Evolutionary conservation across 108 stramenopile genomes (phyloP).

Genomic region (Tribonema minus): DNA sequence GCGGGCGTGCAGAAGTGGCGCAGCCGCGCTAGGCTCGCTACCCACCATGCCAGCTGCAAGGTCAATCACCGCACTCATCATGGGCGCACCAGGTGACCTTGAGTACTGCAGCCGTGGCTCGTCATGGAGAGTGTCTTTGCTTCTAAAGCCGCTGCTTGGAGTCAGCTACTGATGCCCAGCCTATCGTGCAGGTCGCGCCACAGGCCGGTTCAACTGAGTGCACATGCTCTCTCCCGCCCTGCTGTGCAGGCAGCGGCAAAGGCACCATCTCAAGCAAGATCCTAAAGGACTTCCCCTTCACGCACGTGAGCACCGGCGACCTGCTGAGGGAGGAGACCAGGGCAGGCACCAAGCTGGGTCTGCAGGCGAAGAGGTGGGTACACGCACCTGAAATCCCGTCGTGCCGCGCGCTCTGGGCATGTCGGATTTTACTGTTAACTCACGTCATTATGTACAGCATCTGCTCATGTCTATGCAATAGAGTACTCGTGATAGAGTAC

Average conservation of each 20-base stretch:
- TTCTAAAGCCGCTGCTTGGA: neutral
- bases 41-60: no score
- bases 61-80: neutral
- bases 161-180: neutral
- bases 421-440: no score
- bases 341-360: constrained; percentile 70
- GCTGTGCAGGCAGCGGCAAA: constrained; percentile 79
- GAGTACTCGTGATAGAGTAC: no score
- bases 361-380: constrained; percentile 77
- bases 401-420: no score
- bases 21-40: no score
- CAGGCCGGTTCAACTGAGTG: neutral
- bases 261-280: constrained; percentile 90
- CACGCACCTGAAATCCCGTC: no score
- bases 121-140: neutral
- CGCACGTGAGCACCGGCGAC: constrained; percentile 91
- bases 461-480: no score
- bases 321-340: constrained; percentile 82
- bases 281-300: constrained; percentile 66
- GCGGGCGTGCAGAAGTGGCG: no score
- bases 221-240: neutral
- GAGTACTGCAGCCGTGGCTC: neutral
- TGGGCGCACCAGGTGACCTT: neutral
- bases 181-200: neutral
- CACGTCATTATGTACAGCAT: no score